Base-by-base conservation (phyloP, 2,329 filamentous ascomycete genomes). In the Helminthosporium solani region DNA sequence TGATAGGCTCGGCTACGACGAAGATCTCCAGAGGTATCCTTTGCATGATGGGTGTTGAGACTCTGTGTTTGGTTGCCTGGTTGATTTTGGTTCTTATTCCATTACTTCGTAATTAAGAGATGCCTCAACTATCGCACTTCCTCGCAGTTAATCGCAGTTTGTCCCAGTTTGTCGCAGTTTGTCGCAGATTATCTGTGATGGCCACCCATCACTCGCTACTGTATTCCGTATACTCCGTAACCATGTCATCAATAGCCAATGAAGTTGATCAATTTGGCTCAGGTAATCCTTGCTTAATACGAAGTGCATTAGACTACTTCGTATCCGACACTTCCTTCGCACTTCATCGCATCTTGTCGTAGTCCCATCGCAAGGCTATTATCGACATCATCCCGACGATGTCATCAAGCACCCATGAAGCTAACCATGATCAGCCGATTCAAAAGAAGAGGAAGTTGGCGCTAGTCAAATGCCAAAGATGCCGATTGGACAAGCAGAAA, bases 401-500 rank as follows among this genome's bases (percentile, higher is more conserved):
- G 31, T 28, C 19, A n/a, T 9, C 8, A 25, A 12, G 11, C 33
- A 25, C 39, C 11, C 15, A 4, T 9, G 2, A 5, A 21, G 6
- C 18, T 7, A 31, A 15, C 8, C 34, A 19, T 12, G 34, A 16
- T 12, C 9, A 25, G 15, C 19, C 6, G 3, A 23, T 7, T 25
- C 23, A 9, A 12, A 23, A 19, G 35, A 30, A 30, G 21, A 38
- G 45, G 18, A 47, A 47, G 30, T 28, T 47, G 3, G 40, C 38
- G 15, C 34, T 47, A 5, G 40, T 43, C 8, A 47, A 47, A 21
- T 47, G 45, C 23, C 34, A 47, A 19, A 33, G 45, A 27, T 47
- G 45, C 30, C 45, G 45, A 7, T 12, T 42, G 15, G 45, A 47
- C 21, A 47, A 47, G 30, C 45, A 47, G 27, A 47, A 44, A 25